phyloP scores from a whole-genome alignment of 805 yeast genomes.

The Lipomyces orientalis region DNA sequence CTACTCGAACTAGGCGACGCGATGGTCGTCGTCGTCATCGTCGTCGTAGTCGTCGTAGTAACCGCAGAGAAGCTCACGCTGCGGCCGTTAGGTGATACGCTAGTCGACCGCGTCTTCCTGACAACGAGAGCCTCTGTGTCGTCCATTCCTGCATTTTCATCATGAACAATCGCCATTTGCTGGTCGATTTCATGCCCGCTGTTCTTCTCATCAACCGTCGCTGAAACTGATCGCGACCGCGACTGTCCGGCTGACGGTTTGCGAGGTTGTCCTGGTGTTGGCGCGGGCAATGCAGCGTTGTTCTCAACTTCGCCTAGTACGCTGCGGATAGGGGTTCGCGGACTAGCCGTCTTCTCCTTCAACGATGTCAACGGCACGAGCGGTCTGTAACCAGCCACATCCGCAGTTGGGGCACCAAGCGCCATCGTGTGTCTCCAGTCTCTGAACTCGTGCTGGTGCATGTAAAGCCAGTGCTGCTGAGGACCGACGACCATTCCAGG shows the following conservation, averaged over 20 bases:
- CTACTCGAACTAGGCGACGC: constrained; percentile 13
- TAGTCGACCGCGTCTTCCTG: constrained; percentile 32
- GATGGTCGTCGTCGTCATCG: constrained; percentile 28
- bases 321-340: constrained; percentile 74
- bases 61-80: constrained; percentile 37
- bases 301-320: constrained; percentile 70
- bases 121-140: constrained; percentile 16
- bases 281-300: constrained; percentile 82
- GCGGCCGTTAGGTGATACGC: constrained; percentile 27
- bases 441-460: constrained; percentile 93
- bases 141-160: constrained; percentile 10
- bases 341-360: constrained; percentile 22
- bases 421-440: constrained; percentile 79
- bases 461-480: constrained; percentile 97
- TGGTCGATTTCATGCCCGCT: constrained; percentile 8
- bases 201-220: constrained; percentile 11
- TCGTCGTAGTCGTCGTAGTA: constrained; percentile 30
- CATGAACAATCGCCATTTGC: neutral
- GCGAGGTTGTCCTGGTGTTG: constrained; percentile 97
- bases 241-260: constrained; percentile 48
- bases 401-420: constrained; percentile 39
- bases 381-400: constrained; percentile 41
- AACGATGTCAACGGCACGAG: constrained; percentile 22
- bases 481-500: constrained; percentile 99
- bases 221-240: constrained; percentile 11